Evolutionary conservation across 225 moss, liverwort and hornwort genomes (phyloP).

Genomic region (Rhytidiadelphus loreus): DNA sequence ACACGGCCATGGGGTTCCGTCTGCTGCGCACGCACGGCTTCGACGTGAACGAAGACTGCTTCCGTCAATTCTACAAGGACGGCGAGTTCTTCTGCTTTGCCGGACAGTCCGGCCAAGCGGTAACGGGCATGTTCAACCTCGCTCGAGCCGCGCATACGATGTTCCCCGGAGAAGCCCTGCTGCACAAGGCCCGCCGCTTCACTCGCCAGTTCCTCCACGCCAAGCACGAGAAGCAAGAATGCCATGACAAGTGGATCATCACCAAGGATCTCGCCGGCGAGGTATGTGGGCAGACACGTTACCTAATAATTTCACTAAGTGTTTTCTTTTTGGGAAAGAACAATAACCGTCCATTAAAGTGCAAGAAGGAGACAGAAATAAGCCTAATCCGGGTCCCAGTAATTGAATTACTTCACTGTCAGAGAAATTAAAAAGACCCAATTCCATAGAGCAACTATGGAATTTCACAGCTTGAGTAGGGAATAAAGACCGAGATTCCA

Average conservation of each 20-base stretch:
- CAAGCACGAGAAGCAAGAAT: slow-evolving; percentile 29
- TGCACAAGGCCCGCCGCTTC: slow-evolving; percentile 28
- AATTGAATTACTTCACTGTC: background rate
- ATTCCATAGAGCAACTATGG: background rate
- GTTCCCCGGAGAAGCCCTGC: slow-evolving; percentile 47
- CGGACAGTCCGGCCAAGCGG: slow-evolving; percentile 53
- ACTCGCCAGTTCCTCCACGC: slow-evolving; percentile 25
- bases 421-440: background rate
- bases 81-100: slow-evolving; percentile 57
- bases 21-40: slow-evolving; percentile 70
- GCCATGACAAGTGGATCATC: slow-evolving; percentile 74
- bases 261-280: slow-evolving; percentile 67
- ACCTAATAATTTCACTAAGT: no score
- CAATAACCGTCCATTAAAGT: background rate
- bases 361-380: background rate
- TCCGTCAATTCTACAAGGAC: slow-evolving; percentile 50
- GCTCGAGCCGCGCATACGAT: slow-evolving; percentile 47
- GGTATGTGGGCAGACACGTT: background rate
- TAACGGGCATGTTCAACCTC: slow-evolving; percentile 68
- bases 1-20: slow-evolving; percentile 78
- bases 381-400: background rate
- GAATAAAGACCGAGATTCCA: background rate
- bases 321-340: background rate
- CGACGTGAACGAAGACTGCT: slow-evolving; percentile 55
- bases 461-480: background rate